Evolutionary conservation across 371 early-diverging fungal genomes (phyloP), one percentile per base, ranked within the genome.

Genomic region (Smittium culicis): DNA sequence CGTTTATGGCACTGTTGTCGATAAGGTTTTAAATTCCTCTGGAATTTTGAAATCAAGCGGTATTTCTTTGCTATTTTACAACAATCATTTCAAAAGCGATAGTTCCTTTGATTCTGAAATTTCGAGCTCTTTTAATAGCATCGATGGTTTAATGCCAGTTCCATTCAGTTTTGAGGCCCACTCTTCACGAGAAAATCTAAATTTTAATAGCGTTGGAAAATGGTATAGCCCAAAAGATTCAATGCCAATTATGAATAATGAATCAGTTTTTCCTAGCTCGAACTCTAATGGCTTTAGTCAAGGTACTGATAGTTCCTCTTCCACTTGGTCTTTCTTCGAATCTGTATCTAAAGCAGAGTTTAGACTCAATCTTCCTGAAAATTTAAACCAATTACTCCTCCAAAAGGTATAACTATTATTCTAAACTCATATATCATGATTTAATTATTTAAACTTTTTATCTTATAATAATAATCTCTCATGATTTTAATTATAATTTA

Each of bases 161-260:
- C 60, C 60, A 11, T 59, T 59, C n/a, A 28, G 31, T n/a, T 28
- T 59, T 11, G 31, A n/a, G 14, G 16, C 27, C 27, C 16, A n/a
- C 5, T 59, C 60, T n/a, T 59, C 60, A 11, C 8, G 60, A 59
- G 60, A 59, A 59, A 59, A 31, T 5, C 60, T 59, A 8, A 59
- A 59, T 11, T 5, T 8, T 16, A n/a, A 59, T 27, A 59, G 60
- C 25, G 60, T 59, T 59, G 60, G 60, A 28, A 25, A 31, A 59
- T 59, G 60, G 60, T 31, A 59, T 59, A 5, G 8, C 27, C 5
- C 5, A 11, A 28, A 8, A n/a, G n/a, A 5, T 59, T 11, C 5
- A 8, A 31, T 59, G 31, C 60, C 27, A 11, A 5, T 8, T 14
- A 31, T 31, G 31, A 11, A 11, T 20, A 45, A 45, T 45, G 45